phyloP scores from a whole-genome alignment of 2,329 filamentous ascomycete genomes.

The Phaeosphaeria sp. region DNA sequence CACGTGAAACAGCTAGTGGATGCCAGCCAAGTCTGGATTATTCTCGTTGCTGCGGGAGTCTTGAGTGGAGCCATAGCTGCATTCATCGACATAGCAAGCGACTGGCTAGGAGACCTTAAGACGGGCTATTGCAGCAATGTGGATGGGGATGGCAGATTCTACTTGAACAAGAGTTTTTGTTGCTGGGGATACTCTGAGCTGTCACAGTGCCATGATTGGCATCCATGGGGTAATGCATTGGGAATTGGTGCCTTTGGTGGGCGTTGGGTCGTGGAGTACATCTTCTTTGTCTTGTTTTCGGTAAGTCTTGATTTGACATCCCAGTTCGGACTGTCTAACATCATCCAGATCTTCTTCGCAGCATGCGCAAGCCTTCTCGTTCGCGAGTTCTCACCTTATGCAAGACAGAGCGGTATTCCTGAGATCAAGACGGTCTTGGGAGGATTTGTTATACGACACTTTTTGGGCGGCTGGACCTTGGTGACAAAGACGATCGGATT shows the following conservation, averaged over 20 bases:
- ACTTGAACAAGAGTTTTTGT: conserved; percentile 89
- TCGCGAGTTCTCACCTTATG: conserved; percentile 82
- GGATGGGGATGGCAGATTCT: conserved; percentile 83
- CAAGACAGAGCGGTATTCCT: conserved; percentile 93
- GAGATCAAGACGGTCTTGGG: conserved; percentile 97
- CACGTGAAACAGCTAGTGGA: conserved; percentile 77
- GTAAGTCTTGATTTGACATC: conserved; percentile 57
- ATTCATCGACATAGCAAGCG: conserved; percentile 84
- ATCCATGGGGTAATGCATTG: conserved; percentile 79
- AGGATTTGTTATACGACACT: conserved; percentile 88
- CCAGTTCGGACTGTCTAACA: conserved; percentile 26
- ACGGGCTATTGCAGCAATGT: conserved; percentile 82
- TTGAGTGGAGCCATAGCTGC: conserved; percentile 85
- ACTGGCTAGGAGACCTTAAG: conserved; percentile 95
- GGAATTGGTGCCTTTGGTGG: conserved; percentile 70
- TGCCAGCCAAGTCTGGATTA: conserved; percentile 88
- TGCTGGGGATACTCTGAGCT: conserved; percentile 84
- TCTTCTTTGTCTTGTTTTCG: conserved; percentile 84
- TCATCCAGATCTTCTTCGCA: conserved; percentile 73
- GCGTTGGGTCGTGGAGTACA: conserved; percentile 83
- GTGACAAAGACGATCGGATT: conserved; percentile 87
- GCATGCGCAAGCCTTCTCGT: conserved; percentile 79
- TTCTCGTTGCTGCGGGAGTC: conserved; percentile 84
- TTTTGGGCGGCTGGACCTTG: conserved; percentile 87
- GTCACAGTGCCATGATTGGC: conserved; percentile 85